These are phyloP conservation scores for Sherardia arvensis DNA, from an alignment of 257 asterid species.

Conservation along the genomic window DNA sequence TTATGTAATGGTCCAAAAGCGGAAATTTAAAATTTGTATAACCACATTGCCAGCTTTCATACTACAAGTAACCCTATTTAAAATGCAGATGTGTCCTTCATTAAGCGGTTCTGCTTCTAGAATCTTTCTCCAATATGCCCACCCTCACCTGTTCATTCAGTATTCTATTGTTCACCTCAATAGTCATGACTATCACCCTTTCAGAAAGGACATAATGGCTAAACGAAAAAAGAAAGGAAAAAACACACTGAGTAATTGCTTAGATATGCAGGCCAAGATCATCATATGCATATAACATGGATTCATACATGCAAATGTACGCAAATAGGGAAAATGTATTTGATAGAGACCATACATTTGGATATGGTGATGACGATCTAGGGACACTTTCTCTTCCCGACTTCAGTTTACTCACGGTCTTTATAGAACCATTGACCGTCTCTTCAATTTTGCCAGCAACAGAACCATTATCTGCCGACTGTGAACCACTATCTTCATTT, in stretches of 20 bases:
- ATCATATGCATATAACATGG: not conserved
- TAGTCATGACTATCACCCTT: not conserved
- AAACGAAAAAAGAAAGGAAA: not conserved
- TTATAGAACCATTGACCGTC: slow-evolving; percentile 23
- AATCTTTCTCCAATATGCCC: not conserved
- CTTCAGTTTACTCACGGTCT: slow-evolving; percentile 18
- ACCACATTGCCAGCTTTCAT: not conserved
- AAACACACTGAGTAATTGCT: not conserved
- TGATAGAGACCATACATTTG: slow-evolving; percentile 47
- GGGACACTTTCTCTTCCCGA: slow-evolving; percentile 23
- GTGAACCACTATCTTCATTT: slow-evolving; percentile 15
- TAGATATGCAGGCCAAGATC: not conserved
- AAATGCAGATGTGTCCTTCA: not conserved
- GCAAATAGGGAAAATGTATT: not conserved
- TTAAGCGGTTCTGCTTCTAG: not conserved
- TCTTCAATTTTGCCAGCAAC: slow-evolving; percentile 19
- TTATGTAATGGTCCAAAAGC: not conserved
- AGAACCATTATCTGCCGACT: not conserved
- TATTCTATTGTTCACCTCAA: not conserved
- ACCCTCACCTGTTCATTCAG: not conserved
- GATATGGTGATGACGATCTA: slow-evolving; percentile 60
- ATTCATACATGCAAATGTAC: not conserved
- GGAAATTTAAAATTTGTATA: not conserved
- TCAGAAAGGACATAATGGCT: not conserved
- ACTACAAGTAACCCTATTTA: not conserved